Base-by-base conservation (phyloP, 2,329 filamentous ascomycete species). In the Calonectria pseudoreteaudii region DNA sequence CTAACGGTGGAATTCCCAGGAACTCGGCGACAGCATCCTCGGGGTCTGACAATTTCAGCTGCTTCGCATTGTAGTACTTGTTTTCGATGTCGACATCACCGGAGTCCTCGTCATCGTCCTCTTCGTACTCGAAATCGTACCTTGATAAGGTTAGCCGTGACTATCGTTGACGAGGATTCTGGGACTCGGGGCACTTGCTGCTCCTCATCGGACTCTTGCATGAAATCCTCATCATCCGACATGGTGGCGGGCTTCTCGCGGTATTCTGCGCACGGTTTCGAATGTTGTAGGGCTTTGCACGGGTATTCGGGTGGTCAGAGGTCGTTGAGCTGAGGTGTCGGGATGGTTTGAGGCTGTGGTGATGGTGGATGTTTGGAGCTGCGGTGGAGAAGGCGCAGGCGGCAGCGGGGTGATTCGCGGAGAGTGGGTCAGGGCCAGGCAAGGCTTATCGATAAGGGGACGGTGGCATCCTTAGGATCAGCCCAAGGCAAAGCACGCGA, bases 61-160 rank as follows among this genome's bases (percentile, higher is more conserved):
- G 96, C 86, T 99, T 99, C 53, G 97, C 97, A 86, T 98, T 98
- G 90, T 98, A 99, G 88, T 99, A 99, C 87, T 98, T 98, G 88
- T 99, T 99, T 85, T 99, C 97, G 84, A 98, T 97, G 79, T 96
- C 95, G 80, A 98, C 94, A 83, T 98, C 95, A 72, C 93, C 95
- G 38, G 91, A 92, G 72, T 98, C 93, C 53, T 97, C 94, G 64
- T 97, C 95, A 71, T 98, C 95, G 77, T 95, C 95, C 73, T 93
- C 97, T 83, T 98, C 96, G 85, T 98, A 98, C 82, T 98, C 96
- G 84, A 98, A 98, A 86, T 98, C 97, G 83, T 98, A 98, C 91
- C 86, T 87, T 68, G 14, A 67, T 26, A 14, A 16, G 16, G 72
- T 82, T 68, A 82, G 77, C 71, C 26, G 62, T 66, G 52, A 16